Percentiles rank a stretch among this genome's conserved stretches.
Evolutionary conservation across 208 protist species (phyloP).

Genomic region (Leishmania major): DNA sequence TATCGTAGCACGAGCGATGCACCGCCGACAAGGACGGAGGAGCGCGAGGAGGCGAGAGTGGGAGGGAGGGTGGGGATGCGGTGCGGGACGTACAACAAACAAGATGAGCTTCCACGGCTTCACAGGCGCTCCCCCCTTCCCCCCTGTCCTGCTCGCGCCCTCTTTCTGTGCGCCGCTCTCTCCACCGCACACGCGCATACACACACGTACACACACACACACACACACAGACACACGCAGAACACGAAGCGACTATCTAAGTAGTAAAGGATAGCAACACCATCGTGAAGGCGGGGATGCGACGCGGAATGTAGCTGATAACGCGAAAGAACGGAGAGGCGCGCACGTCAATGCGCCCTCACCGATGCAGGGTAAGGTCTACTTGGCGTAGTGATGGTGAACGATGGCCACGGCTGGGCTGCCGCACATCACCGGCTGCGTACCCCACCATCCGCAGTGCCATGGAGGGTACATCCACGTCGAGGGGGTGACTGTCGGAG

Average conservation of each 20-base stretch:
- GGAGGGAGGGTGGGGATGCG: not conserved
- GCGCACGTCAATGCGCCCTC: not conserved
- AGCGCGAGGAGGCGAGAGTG: not conserved
- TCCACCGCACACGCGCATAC: not conserved
- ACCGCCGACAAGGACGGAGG: not conserved
- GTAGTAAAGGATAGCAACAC: not conserved
- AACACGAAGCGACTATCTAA: not conserved
- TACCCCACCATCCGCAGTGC: conserved; percentile 4
- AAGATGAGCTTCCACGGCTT: not conserved
- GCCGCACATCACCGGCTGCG: conserved; percentile 27
- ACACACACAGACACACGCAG: not conserved
- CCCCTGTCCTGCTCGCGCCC: not conserved
- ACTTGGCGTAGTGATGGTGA: conserved; percentile 55
- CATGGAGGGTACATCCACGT: not conserved
- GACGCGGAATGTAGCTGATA: no score
- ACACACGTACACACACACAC: not conserved
- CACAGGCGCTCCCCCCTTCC: not conserved
- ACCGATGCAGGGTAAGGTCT: no score
- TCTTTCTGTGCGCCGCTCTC: not conserved
- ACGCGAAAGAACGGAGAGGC: no score
- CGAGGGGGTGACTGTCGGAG: not conserved
- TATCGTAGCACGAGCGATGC: not conserved
- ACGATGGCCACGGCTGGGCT: conserved; percentile 49
- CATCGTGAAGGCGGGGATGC: not conserved
- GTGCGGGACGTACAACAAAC: not conserved